phyloP scores from a whole-genome alignment of 1,284 basidiomycete genomes.

The Cryptococcus jaspeensis region DNA sequence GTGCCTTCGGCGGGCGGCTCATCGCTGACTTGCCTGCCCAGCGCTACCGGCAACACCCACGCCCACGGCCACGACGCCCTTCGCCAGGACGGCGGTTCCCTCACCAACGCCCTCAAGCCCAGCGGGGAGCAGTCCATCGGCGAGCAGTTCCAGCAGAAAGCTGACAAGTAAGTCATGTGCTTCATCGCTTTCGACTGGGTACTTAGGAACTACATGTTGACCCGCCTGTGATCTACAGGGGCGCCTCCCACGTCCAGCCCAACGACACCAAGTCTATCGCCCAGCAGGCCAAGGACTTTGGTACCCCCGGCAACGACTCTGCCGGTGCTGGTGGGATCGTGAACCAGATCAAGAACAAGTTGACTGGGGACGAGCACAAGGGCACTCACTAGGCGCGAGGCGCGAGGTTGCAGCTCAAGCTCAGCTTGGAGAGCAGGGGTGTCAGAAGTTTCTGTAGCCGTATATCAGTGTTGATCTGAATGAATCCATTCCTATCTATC shows the following conservation, averaged over 20 bases:
- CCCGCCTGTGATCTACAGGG: no score
- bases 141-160: constrained; percentile 10
- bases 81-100: constrained; percentile 9
- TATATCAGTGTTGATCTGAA: no score
- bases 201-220: background rate
- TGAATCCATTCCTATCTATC: no score
- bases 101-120: constrained; percentile 13
- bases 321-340: constrained; percentile 11
- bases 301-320: constrained; percentile 21
- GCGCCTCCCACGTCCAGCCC: constrained; percentile 13
- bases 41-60: constrained; percentile 10
- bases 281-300: constrained; percentile 14
- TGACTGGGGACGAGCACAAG: background rate
- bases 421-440: no score
- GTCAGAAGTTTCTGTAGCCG: no score
- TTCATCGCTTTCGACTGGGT: background rate
- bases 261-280: constrained; percentile 15
- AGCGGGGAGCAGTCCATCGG: constrained; percentile 10
- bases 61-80: constrained; percentile 13
- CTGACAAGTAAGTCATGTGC: constrained; percentile 15
- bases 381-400: background rate
- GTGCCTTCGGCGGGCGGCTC: background rate
- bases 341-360: constrained; percentile 2
- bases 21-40: background rate
- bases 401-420: no score